A percentile compares a stretch with the other conserved stretches of the same genome.
phyloP scores from a whole-genome alignment of 257 asterid species.

The Rauvolfia tetraphylla region DNA sequence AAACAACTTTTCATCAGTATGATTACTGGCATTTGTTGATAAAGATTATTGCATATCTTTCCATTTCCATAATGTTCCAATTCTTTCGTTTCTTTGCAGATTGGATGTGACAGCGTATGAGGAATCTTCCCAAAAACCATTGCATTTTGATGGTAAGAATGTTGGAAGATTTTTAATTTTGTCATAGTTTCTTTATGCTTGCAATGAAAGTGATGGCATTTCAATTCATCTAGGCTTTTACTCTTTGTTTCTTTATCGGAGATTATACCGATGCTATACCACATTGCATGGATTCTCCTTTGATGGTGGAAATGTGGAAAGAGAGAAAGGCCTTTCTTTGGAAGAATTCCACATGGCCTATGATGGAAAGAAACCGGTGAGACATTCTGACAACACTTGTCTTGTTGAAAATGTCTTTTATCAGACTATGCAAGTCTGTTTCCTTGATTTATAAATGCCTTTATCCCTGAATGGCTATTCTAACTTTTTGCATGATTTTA shows the following conservation, averaged over 20 bases:
- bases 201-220: slow-evolving; percentile 26
- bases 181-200: slow-evolving; percentile 13
- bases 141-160: slow-evolving; percentile 68
- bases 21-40: slow-evolving; percentile 19
- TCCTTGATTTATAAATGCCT: not conserved
- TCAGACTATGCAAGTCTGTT: not conserved
- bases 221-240: slow-evolving; percentile 63
- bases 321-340: slow-evolving; percentile 52
- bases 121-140: slow-evolving; percentile 34
- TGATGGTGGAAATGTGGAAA: slow-evolving; percentile 79
- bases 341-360: slow-evolving; percentile 58
- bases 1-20: slow-evolving; percentile 89
- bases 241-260: slow-evolving; percentile 77
- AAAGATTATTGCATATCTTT: slow-evolving; percentile 21
- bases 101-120: slow-evolving; percentile 46
- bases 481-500: not conserved
- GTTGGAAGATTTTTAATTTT: not conserved
- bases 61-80: slow-evolving; percentile 15
- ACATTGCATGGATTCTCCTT: slow-evolving; percentile 73
- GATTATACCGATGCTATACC: slow-evolving; percentile 86
- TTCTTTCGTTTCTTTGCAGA: slow-evolving; percentile 33
- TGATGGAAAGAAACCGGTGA: slow-evolving; percentile 84
- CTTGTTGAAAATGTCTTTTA: not conserved
- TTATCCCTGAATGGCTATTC: not conserved
- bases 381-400: slow-evolving; percentile 10